phyloP scores from a whole-genome alignment of 2,329 filamentous ascomycete genomes.

The Arthrobotrys sinensis region DNA sequence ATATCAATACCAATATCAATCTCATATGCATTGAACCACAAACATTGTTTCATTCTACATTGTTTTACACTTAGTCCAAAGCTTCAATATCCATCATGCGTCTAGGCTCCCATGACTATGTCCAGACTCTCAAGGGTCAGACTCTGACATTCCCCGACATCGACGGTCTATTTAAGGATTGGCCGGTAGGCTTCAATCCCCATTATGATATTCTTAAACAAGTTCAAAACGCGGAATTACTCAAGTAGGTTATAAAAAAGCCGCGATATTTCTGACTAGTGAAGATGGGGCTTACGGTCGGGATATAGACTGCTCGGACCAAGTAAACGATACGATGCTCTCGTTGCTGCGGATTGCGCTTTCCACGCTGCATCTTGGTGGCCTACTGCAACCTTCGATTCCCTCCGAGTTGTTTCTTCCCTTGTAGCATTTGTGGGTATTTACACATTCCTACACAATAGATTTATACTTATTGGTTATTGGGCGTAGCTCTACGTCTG shows the following conservation, averaged over 20 bases:
- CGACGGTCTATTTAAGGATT: conserved; percentile 42
- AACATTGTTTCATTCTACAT: too few species aligned
- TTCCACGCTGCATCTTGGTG: conserved; percentile 44
- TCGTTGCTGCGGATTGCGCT: conserved; percentile 23
- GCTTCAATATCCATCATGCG: conserved; percentile 3
- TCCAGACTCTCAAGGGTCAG: conserved; percentile 61
- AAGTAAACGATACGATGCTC: conserved; percentile 36
- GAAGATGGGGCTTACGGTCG: background rate
- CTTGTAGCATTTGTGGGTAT: conserved; percentile 50
- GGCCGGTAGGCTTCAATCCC: conserved; percentile 49
- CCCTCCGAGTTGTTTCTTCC: conserved; percentile 32
- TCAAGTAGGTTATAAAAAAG: conserved; percentile 24
- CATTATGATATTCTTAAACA: conserved; percentile 45
- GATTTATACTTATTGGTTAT: background rate
- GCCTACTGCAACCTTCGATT: conserved; percentile 49
- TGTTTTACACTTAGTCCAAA: too few species aligned
- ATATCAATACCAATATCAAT: too few species aligned
- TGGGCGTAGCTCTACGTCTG: conserved; percentile 53
- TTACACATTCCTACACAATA: background rate
- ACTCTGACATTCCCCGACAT: conserved; percentile 58
- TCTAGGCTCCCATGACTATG: conserved; percentile 61
- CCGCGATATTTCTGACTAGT: background rate
- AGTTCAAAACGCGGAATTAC: conserved; percentile 45
- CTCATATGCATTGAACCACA: too few species aligned
- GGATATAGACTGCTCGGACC: conserved; percentile 1